A percentile compares a stretch with the other conserved stretches of the same genome.
Conservation (phyloP, 306 rosid species). For the Citrullus mucosospermus region DNA sequence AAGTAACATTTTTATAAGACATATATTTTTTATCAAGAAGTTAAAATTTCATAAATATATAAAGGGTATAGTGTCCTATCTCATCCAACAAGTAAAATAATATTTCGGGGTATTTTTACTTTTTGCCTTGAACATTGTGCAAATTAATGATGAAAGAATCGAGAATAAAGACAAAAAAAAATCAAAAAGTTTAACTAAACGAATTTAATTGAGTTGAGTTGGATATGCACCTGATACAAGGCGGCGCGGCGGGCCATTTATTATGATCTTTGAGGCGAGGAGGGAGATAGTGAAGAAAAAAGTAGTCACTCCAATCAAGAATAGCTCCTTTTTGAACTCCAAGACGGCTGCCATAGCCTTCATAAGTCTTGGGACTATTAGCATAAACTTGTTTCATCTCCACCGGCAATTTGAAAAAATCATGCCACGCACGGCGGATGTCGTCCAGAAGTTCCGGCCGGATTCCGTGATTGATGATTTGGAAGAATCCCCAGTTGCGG, state of each 20-base stretch:
- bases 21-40: too few relatives aligned
- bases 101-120: too few relatives aligned
- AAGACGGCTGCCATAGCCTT: slow-evolving; percentile 78
- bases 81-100: too few relatives aligned
- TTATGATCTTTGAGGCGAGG: slow-evolving; percentile 33
- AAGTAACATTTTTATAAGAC: too few relatives aligned
- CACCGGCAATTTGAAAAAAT: slow-evolving; percentile 54
- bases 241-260: slow-evolving; percentile 56
- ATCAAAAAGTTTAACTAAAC: background rate
- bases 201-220: background rate
- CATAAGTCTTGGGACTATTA: slow-evolving; percentile 67
- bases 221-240: slow-evolving; percentile 13
- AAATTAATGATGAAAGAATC: too few relatives aligned
- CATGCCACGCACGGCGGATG: slow-evolving; percentile 38
- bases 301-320: slow-evolving; percentile 90
- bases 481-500: slow-evolving; percentile 69
- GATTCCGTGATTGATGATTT: slow-evolving; percentile 57
- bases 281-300: slow-evolving; percentile 67
- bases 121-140: too few relatives aligned
- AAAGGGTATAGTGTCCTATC: too few relatives aligned
- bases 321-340: slow-evolving; percentile 67
- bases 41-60: too few relatives aligned
- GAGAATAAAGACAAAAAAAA: too few relatives aligned
- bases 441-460: slow-evolving; percentile 35
- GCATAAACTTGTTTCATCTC: slow-evolving; percentile 52